Evolutionary conservation across 2,329 filamentous ascomycete species (phyloP).

Genomic region (Sclerotinia spermophila): DNA sequence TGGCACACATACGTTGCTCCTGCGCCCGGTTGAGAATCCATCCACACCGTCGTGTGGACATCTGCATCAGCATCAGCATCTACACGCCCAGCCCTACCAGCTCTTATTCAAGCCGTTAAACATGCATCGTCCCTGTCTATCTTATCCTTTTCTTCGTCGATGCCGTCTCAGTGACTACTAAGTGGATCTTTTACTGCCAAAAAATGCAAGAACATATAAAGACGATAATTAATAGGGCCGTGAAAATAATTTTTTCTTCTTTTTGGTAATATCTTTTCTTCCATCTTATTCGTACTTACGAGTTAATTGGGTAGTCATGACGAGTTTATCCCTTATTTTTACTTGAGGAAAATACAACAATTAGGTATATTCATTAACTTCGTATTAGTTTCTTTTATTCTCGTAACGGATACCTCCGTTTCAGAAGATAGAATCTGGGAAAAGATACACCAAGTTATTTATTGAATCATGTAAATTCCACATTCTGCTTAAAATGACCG

Average conservation of each 20-base stretch:
- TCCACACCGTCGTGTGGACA: background rate
- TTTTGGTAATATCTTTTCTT: background rate
- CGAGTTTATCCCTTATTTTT: background rate
- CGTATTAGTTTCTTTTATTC: background rate
- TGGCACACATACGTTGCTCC: background rate
- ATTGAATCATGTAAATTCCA: background rate
- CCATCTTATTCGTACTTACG: background rate
- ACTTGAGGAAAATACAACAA: background rate
- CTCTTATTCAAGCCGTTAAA: background rate
- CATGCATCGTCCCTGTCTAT: background rate
- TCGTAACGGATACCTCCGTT: background rate
- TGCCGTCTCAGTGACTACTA: background rate
- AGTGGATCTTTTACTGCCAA: background rate
- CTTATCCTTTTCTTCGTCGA: background rate
- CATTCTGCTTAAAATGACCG: background rate
- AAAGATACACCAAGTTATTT: background rate
- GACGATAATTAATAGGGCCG: constrained; percentile 18
- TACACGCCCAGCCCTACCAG: constrained; percentile 17
- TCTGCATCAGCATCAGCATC: background rate
- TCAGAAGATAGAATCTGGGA: background rate
- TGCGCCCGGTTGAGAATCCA: background rate
- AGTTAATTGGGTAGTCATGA: background rate
- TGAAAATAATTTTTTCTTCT: background rate
- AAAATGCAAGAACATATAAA: background rate
- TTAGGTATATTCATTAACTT: background rate